A percentile compares a stretch with the other conserved stretches of the same genome.
These are phyloP conservation scores for Phytophthora macrochlamydospora DNA, from an alignment of 352 stramenopile species.

Conservation along the genomic window DNA sequence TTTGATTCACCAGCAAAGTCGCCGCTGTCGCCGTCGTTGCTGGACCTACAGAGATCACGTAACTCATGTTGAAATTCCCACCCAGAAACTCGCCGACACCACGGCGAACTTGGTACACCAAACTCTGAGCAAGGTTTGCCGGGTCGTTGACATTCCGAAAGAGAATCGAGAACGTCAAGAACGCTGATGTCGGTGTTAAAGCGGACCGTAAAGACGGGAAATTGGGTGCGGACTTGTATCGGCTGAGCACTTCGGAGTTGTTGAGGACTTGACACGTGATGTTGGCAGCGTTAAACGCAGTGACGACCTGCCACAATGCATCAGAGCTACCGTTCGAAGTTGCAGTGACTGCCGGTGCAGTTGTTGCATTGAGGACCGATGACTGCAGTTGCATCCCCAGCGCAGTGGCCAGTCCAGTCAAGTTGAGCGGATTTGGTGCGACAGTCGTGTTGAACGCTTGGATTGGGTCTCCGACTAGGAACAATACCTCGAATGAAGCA, in stretches of 20 bases:
- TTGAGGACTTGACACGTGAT: slow-evolving; percentile 23
- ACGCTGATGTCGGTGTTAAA: slow-evolving; percentile 17
- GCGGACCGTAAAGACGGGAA: slow-evolving; percentile 19
- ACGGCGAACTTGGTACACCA: slow-evolving; percentile 56
- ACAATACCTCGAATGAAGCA: slow-evolving; percentile 35
- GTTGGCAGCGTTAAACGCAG: slow-evolving; percentile 16
- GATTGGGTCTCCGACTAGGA: slow-evolving; percentile 27
- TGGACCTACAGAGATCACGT: slow-evolving; percentile 31
- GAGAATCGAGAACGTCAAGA: slow-evolving; percentile 44
- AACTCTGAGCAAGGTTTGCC: slow-evolving; percentile 35
- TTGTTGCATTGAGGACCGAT: slow-evolving; percentile 7
- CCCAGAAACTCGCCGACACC: slow-evolving; percentile 48
- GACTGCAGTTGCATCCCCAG: slow-evolving; percentile 11
- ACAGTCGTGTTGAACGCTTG: slow-evolving; percentile 23
- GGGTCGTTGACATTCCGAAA: slow-evolving; percentile 51
- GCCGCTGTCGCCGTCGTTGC: slow-evolving; percentile 26
- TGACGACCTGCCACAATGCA: slow-evolving; percentile 20
- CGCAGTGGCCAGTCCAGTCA: slow-evolving; percentile 13
- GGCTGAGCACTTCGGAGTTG: slow-evolving; percentile 18
- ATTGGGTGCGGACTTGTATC: slow-evolving; percentile 29
- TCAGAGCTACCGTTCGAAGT: slow-evolving; percentile 7
- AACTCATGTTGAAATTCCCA: slow-evolving; percentile 28
- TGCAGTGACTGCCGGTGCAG: neutral
- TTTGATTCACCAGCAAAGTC: slow-evolving; percentile 51
- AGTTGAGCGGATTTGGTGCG: slow-evolving; percentile 7